Evolutionary conservation across 805 yeast genomes (phyloP).

Genomic region (Myxozyma monticola): DNA sequence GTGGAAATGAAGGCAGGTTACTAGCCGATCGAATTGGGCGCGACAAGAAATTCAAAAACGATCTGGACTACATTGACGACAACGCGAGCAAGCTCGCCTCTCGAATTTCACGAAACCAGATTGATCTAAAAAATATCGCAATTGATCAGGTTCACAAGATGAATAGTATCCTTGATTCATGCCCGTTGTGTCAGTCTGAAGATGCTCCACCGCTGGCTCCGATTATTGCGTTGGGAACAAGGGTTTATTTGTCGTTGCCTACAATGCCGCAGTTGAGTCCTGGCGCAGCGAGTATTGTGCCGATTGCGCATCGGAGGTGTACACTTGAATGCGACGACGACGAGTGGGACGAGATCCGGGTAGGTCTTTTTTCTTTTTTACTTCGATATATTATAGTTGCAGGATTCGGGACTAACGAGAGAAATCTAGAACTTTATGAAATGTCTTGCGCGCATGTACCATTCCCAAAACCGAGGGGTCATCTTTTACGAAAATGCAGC

Average conservation of each 20-base stretch:
- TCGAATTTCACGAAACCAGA: constrained; percentile 36
- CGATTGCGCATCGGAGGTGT: constrained; percentile 45
- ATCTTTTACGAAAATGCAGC: constrained; percentile 50
- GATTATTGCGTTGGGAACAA: constrained; percentile 42
- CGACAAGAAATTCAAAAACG: constrained; percentile 43
- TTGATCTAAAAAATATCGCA: constrained; percentile 38
- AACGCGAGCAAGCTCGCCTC: constrained; percentile 43
- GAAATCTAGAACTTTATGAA: constrained; percentile 44
- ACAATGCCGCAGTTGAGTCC: constrained; percentile 46
- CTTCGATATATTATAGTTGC: not conserved
- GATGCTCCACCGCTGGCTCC: constrained; percentile 36
- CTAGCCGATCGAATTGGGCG: constrained; percentile 42
- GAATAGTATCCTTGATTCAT: constrained; percentile 39
- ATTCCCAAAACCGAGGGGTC: constrained; percentile 40
- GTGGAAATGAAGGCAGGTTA: constrained; percentile 34
- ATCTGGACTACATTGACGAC: constrained; percentile 48
- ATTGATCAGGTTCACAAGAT: constrained; percentile 36
- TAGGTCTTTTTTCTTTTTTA: constrained; percentile 1
- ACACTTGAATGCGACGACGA: constrained; percentile 46
- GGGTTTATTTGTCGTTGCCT: constrained; percentile 43
- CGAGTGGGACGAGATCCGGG: constrained; percentile 47
- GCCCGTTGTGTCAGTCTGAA: constrained; percentile 43
- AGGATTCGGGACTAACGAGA: not conserved
- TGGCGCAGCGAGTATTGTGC: constrained; percentile 44
- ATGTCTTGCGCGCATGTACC: constrained; percentile 45